These are phyloP conservation scores for Amphibolis antarctica DNA, from an alignment of 106 monocot species.

Conservation along the genomic window DNA sequence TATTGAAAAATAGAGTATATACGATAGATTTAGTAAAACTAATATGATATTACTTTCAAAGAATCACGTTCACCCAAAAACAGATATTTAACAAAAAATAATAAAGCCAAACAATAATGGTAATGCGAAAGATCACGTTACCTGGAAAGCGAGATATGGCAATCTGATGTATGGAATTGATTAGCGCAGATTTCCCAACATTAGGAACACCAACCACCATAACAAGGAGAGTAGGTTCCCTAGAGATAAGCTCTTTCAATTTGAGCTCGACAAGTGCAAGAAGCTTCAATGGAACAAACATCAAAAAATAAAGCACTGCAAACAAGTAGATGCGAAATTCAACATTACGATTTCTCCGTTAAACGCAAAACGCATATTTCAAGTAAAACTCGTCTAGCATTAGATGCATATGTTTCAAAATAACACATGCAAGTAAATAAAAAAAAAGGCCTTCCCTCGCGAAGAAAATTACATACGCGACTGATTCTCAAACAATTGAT, in stretches of 20 bases:
- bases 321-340: too few species aligned
- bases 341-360: too few species aligned
- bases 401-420: too few species aligned
- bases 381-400: too few species aligned
- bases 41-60: background rate
- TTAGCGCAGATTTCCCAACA: slow-evolving; percentile 96
- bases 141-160: slow-evolving; percentile 83
- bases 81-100: too few species aligned
- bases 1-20: slow-evolving; percentile 11
- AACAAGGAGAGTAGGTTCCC: slow-evolving; percentile 92
- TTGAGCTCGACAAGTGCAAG: slow-evolving; percentile 85
- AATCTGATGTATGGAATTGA: slow-evolving; percentile 86
- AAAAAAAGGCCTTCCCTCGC: too few species aligned
- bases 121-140: slow-evolving; percentile 17
- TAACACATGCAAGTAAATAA: too few species aligned
- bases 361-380: too few species aligned
- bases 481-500: too few species aligned
- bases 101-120: background rate
- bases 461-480: too few species aligned
- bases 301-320: background rate
- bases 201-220: slow-evolving; percentile 96
- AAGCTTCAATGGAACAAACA: slow-evolving; percentile 33
- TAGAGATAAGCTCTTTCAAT: slow-evolving; percentile 73
- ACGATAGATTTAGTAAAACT: background rate
- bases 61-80: too few species aligned